These are phyloP conservation scores for Ceratobasidium sp. DNA, from an alignment of 1,284 basidiomycete species.

Conservation along the genomic window DNA sequence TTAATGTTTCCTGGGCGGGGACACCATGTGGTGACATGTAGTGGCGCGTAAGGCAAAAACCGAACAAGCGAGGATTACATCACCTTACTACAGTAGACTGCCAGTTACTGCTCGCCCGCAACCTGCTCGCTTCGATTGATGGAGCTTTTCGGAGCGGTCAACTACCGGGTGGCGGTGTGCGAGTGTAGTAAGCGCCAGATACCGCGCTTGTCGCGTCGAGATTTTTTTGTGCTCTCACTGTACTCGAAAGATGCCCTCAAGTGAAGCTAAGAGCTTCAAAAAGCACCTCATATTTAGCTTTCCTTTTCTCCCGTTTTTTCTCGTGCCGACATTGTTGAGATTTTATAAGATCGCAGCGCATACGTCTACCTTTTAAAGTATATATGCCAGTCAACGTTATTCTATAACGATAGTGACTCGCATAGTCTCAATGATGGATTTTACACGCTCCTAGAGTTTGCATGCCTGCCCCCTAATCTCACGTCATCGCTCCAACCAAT, in stretches of 20 bases:
- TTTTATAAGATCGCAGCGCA: background rate
- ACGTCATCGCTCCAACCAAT: too few species aligned
- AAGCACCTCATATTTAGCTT: background rate
- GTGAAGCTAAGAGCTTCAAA: background rate
- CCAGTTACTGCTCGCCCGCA: constrained; percentile 20
- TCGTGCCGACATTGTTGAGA: background rate
- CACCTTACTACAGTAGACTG: constrained; percentile 23
- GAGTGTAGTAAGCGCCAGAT: background rate
- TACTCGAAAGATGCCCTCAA: background rate
- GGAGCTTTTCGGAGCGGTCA: constrained; percentile 3
- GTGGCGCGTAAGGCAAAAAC: too few species aligned
- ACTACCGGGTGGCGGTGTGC: background rate
- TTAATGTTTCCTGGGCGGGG: too few species aligned
- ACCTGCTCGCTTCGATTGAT: constrained; percentile 20
- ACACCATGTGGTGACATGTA: too few species aligned
- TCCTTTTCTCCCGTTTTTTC: background rate
- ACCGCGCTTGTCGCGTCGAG: background rate
- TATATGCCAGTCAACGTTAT: constrained; percentile 1
- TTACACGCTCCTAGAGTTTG: too few species aligned
- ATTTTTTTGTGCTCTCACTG: background rate
- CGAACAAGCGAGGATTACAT: too few species aligned
- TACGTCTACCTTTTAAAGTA: background rate
- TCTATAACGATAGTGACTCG: too few species aligned
- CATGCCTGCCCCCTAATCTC: too few species aligned
- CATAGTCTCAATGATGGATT: too few species aligned